These are phyloP conservation scores for Eruca vesicaria DNA, from an alignment of 441 rosid species.

Conservation along the genomic window DNA sequence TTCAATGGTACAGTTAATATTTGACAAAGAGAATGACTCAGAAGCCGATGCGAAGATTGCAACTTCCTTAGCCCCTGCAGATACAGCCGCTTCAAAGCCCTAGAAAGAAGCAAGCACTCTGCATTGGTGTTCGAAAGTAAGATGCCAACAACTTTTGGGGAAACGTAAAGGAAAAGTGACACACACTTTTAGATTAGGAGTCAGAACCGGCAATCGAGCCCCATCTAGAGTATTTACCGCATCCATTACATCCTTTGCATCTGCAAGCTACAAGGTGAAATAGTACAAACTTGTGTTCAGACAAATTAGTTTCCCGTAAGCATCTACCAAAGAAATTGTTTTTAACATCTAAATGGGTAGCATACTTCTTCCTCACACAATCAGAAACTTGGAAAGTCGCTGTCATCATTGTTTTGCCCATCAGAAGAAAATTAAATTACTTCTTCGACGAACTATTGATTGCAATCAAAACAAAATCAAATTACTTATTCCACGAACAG, in stretches of 20 bases:
- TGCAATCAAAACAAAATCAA: not conserved
- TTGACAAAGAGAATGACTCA: slow-evolving; percentile 89
- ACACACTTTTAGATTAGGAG: slow-evolving; percentile 67
- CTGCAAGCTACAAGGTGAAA: slow-evolving; percentile 60
- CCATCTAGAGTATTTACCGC: slow-evolving; percentile 61
- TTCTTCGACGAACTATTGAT: not conserved
- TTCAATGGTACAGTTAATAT: slow-evolving; percentile 90
- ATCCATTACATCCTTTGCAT: slow-evolving; percentile 91
- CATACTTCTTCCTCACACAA: slow-evolving; percentile 4
- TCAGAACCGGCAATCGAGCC: slow-evolving; percentile 84
- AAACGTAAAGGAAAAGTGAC: not conserved
- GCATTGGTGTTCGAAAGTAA: slow-evolving; percentile 22
- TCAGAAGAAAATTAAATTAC: not conserved
- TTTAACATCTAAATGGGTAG: not conserved
- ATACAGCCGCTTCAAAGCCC: slow-evolving; percentile 97
- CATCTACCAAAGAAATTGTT: not conserved
- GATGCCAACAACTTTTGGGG: not conserved
- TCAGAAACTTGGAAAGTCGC: not conserved
- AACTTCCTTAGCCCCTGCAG: slow-evolving; percentile 96
- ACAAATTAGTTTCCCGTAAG: not conserved
- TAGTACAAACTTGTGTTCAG: slow-evolving; percentile 6
- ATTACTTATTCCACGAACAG: not conserved
- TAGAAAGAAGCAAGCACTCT: not conserved
- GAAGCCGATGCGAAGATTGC: slow-evolving; percentile 99
- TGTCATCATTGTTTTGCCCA: not conserved